phyloP scores from a whole-genome alignment of 345 rosid species.

The Syzygium jambos region DNA sequence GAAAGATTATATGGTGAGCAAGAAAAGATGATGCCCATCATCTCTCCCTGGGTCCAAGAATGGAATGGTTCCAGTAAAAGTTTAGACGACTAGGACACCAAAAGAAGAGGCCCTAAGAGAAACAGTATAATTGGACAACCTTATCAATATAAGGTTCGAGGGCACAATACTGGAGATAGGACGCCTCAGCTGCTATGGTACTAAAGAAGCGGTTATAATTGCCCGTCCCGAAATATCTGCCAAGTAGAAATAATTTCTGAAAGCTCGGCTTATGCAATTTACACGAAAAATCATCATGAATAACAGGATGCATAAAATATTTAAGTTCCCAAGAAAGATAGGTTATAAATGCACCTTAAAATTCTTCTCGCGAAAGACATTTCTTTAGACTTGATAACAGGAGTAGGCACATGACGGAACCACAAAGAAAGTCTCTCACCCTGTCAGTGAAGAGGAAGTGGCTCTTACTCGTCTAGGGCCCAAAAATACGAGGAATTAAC shows the following conservation, averaged over 20 bases:
- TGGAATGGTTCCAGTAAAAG: background rate
- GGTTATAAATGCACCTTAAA: conserved; percentile 31
- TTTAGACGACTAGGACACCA: background rate
- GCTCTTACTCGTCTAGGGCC: conserved; percentile 1
- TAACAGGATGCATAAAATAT: background rate
- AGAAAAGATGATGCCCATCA: background rate
- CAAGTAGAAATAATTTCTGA: background rate
- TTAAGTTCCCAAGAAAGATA: background rate
- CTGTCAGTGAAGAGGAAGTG: conserved; percentile 28
- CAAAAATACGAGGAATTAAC: background rate
- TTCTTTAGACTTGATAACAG: conserved; percentile 53
- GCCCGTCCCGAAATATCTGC: conserved; percentile 54
- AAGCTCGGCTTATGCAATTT: background rate
- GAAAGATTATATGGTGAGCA: background rate
- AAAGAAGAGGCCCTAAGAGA: background rate
- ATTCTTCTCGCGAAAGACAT: conserved; percentile 66
- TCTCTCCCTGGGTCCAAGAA: background rate
- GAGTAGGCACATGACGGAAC: conserved; percentile 56
- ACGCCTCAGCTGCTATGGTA: conserved; percentile 56
- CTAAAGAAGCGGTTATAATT: conserved; percentile 55
- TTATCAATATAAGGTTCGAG: conserved; percentile 54
- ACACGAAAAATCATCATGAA: background rate
- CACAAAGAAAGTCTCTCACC: conserved; percentile 86
- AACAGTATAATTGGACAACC: conserved; percentile 20
- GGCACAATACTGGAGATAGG: conserved; percentile 71